phyloP scores from a whole-genome alignment of 768 basidiomycete genomes.

The Termitomyces sp. region DNA sequence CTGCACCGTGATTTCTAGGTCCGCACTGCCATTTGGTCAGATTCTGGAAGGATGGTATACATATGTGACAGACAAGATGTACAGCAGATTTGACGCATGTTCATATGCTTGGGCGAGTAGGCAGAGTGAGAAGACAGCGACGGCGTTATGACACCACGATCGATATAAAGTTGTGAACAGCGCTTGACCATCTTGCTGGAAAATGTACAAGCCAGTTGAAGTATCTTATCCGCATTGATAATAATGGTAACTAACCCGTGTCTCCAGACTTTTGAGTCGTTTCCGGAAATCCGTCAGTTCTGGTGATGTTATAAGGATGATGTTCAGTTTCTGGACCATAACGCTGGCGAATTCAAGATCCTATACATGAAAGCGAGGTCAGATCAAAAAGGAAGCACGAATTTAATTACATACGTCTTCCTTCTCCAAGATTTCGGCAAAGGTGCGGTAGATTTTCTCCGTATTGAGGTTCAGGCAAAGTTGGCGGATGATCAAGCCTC shows the following conservation, averaged over 20 bases:
- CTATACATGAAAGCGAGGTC: constrained; percentile 32
- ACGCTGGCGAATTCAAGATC: constrained; percentile 97
- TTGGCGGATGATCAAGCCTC: constrained; percentile 94
- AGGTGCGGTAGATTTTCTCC: constrained; percentile 91
- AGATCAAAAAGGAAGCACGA: background rate
- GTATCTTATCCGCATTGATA: background rate
- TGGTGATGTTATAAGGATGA: constrained; percentile 94
- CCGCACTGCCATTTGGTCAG: constrained; percentile 56
- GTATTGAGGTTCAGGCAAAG: constrained; percentile 92
- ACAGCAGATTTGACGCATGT: constrained; percentile 93
- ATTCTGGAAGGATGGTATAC: background rate
- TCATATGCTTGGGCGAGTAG: constrained; percentile 97
- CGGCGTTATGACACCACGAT: constrained; percentile 99
- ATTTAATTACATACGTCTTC: constrained; percentile 68
- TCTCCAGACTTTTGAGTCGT: constrained; percentile 89
- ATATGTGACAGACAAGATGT: constrained; percentile 71
- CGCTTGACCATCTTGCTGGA: constrained; percentile 91
- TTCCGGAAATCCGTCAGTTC: constrained; percentile 95
- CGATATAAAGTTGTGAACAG: constrained; percentile 91
- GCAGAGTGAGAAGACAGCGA: constrained; percentile 94
- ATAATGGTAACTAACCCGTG: constrained; percentile 54
- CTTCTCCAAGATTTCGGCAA: constrained; percentile 96
- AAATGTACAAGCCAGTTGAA: background rate
- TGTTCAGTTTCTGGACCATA: constrained; percentile 96
- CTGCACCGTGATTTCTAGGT: constrained; percentile 93